These are phyloP conservation scores for Plasmodium adleri DNA, from an alignment of 169 alveolate species.

Conservation along the genomic window DNA sequence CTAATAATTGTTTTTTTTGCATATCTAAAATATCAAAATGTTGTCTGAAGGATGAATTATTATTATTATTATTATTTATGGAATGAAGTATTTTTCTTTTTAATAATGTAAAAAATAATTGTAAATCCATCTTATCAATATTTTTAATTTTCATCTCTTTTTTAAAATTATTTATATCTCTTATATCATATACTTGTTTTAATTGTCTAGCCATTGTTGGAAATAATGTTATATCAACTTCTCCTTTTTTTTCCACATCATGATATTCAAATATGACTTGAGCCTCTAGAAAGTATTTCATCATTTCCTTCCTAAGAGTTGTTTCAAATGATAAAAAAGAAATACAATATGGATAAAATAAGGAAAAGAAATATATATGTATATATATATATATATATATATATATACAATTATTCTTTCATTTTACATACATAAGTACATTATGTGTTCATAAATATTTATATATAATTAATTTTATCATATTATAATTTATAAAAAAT, in stretches of 20 bases:
- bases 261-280: constrained; percentile 27
- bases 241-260: constrained; percentile 30
- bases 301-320: constrained; percentile 22
- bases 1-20: constrained; percentile 30
- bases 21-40: constrained; percentile 43
- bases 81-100: constrained; percentile 34
- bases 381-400: no score
- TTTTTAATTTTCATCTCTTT: constrained; percentile 58
- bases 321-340: background rate
- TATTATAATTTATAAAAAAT: background rate
- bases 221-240: constrained; percentile 25
- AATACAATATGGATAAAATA: background rate
- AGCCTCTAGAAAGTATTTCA: constrained; percentile 51
- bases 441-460: no score
- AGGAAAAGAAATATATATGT: background rate
- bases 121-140: constrained; percentile 41
- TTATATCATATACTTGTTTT: constrained; percentile 42
- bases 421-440: no score
- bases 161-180: constrained; percentile 26
- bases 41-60: constrained; percentile 14
- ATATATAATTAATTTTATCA: no score
- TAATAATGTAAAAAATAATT: constrained; percentile 51
- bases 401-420: no score
- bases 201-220: constrained; percentile 70
- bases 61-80: background rate